phyloP scores from a whole-genome alignment of 208 protist genomes.

The Wallacemonas sp. region DNA sequence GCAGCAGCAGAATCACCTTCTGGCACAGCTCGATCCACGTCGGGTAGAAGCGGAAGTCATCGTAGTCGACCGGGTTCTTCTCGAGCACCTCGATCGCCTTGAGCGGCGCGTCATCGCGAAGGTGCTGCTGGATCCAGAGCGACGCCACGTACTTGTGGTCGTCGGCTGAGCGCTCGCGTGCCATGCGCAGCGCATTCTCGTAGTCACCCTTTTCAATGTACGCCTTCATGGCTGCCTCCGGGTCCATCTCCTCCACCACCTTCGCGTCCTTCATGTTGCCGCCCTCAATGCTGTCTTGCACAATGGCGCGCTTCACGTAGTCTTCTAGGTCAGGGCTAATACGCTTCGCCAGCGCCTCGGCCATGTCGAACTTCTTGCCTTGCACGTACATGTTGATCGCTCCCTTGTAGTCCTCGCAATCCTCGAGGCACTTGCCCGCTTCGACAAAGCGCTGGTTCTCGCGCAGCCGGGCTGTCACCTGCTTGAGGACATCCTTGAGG shows the following conservation, averaged over 20 bases:
- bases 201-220: conserved; percentile 86
- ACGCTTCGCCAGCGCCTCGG: conserved; percentile 79
- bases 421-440: conserved; percentile 86
- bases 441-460: conserved; percentile 82
- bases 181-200: conserved; percentile 79
- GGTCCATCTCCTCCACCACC: conserved; percentile 89
- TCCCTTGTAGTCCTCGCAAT: conserved; percentile 90
- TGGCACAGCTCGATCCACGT: conserved; percentile 74
- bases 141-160: conserved; percentile 71
- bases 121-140: conserved; percentile 74
- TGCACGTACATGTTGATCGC: conserved; percentile 95
- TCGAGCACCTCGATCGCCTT: conserved; percentile 64
- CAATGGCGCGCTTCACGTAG: conserved; percentile 88
- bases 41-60: conserved; percentile 91
- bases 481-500: conserved; percentile 78
- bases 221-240: conserved; percentile 85
- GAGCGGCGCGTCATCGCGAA: conserved; percentile 49
- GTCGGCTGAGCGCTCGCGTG: conserved; percentile 55
- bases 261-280: conserved; percentile 73
- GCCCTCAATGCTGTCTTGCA: conserved; percentile 85
- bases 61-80: conserved; percentile 57
- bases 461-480: conserved; percentile 73
- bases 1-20: conserved; percentile 46
- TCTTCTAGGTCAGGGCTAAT: conserved; percentile 86
- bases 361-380: conserved; percentile 92